Evolutionary conservation across 2,329 filamentous ascomycete species (phyloP), one percentile per base, ranked within the genome.

Genomic region (Chaetomium globosum): DNA sequence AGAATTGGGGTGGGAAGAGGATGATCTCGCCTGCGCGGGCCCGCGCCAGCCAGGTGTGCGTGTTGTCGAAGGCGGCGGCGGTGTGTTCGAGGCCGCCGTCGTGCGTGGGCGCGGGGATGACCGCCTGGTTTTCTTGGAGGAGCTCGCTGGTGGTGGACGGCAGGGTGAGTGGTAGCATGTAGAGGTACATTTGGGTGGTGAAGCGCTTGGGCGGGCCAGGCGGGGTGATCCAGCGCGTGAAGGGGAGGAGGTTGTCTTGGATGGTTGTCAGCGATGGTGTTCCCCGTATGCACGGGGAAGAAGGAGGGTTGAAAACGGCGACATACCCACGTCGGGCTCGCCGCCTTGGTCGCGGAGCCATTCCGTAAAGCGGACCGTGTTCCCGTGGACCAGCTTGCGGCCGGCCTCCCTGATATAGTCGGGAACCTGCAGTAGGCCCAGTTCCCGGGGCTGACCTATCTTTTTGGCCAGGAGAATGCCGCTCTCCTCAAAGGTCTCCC

Each of bases 161-260:
- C 3, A 21, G 16, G n/a, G 78, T 76, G 12, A 88, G 78, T 0
- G 93, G 93, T 2, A 97, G 83, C 77, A 96, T 89, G 77, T 97
- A 97, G 12, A 98, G 77, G 78, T 98, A 99, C 94, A 98, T 98
- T 75, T 97, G 93, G 0, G 94, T 97, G 0, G 91, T 92, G 79
- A 96, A 99, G 54, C 95, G 85, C 71, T 89, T 92, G 0, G 87
- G 85, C 1, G 89, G 80, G 67, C 85, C 87, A 0, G 81, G 77
- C 0, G 94, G 94, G 2, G 95, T 98, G 63, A 98, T 83, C 95
- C 95, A 98, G 61, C 92, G 86, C 0, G 93, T 97, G 74, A 96
- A 97, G 0, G 93, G 92, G 8, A 91, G 80, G 3, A 97, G 79
- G 46, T 82, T 81, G 1, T 88, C 88, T 86, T 10, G 39, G 33